These are phyloP conservation scores for Penicillium alfredii DNA, from an alignment of 495 filamentous ascomycete genomes.

Conservation along the genomic window DNA sequence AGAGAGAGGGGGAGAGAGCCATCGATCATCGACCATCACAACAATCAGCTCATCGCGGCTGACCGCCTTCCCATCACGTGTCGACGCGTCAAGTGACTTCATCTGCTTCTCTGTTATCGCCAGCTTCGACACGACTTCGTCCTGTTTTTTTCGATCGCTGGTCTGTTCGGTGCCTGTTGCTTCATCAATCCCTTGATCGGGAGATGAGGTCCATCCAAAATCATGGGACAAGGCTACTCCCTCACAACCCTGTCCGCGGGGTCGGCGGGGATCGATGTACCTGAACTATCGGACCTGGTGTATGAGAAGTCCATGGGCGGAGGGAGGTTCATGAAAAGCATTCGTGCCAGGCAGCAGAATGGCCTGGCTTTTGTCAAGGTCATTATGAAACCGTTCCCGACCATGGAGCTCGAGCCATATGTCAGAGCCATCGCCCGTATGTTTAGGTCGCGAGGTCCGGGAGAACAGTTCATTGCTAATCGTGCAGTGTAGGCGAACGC, in stretches of 20 bases:
- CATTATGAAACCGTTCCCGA: constrained; percentile 80
- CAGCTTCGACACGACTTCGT: neutral
- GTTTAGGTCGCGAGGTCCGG: constrained; percentile 22
- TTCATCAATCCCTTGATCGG: constrained; percentile 8
- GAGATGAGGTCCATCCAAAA: constrained; percentile 38
- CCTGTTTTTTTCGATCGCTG: neutral
- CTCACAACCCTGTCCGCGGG: constrained; percentile 83
- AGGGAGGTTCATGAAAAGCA: constrained; percentile 96
- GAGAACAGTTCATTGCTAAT: constrained; percentile 16
- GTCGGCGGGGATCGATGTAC: constrained; percentile 85
- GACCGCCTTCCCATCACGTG: constrained; percentile 26
- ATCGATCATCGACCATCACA: too few relatives aligned
- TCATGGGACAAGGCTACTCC: constrained; percentile 97
- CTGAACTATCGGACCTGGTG: constrained; percentile 79
- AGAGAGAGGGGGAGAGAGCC: too few relatives aligned
- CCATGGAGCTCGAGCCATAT: constrained; percentile 71
- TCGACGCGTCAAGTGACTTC: constrained; percentile 18
- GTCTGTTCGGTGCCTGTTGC: neutral
- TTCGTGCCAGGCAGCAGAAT: constrained; percentile 81
- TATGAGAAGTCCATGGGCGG: constrained; percentile 92
- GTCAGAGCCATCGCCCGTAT: constrained; percentile 66
- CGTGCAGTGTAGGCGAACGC: constrained; percentile 60
- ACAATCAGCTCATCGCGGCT: too few relatives aligned
- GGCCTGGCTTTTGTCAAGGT: constrained; percentile 90
- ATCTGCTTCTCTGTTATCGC: neutral